Conservation (phyloP, 176 grass and related monocot genomes). For the Carex cristatella region DNA sequence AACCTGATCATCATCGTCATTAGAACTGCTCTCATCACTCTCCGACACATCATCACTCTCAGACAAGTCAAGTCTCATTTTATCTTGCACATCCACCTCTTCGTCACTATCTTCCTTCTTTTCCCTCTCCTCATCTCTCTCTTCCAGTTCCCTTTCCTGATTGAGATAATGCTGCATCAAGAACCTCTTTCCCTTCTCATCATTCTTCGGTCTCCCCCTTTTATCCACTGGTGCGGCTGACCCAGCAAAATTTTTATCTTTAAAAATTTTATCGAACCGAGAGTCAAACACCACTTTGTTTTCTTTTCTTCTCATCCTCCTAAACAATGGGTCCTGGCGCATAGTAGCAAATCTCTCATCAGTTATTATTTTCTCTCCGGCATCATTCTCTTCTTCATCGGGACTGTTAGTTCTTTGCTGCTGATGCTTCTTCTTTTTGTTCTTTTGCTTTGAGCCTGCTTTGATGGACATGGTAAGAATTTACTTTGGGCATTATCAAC, state of each 20-base stretch:
- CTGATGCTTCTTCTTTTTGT: constrained; percentile 7
- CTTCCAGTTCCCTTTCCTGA: constrained; percentile 29
- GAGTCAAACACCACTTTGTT: constrained; percentile 63
- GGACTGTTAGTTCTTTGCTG: neutral
- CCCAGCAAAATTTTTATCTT: constrained; percentile 48
- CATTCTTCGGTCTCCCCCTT: constrained; percentile 52
- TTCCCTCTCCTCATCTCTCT: neutral
- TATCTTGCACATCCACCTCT: constrained; percentile 10
- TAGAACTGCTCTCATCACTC: constrained; percentile 42
- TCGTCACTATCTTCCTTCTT: constrained; percentile 4
- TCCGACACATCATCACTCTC: constrained; percentile 24
- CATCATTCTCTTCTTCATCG: neutral
- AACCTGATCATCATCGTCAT: constrained; percentile 51
- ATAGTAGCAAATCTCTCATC: constrained; percentile 55
- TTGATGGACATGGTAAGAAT: neutral
- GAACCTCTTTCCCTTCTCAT: constrained; percentile 34
- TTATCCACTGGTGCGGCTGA: constrained; percentile 66
- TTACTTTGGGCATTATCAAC: neutral
- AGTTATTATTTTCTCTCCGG: constrained; percentile 34
- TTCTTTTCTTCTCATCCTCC: constrained; percentile 67
- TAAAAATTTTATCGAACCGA: constrained; percentile 64
- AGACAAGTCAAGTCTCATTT: constrained; percentile 13
- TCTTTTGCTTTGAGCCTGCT: constrained; percentile 25
- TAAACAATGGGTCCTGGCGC: constrained; percentile 57
- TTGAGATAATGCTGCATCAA: constrained; percentile 71